These are phyloP conservation scores for Tylopilus vinaceipallidus DNA, from an alignment of 768 basidiomycete genomes.

Conservation along the genomic window DNA sequence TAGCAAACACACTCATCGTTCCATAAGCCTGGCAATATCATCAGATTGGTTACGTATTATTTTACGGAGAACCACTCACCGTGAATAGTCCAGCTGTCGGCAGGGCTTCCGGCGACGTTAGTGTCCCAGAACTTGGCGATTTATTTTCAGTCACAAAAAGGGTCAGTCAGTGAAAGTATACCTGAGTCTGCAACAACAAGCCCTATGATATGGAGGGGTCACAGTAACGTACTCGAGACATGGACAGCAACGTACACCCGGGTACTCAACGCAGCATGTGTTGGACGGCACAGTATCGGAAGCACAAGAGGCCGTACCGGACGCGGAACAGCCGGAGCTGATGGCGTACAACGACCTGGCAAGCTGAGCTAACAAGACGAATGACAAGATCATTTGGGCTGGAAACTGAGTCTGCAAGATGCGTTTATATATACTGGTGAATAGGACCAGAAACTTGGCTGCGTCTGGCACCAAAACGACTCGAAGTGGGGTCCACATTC, in stretches of 20 bases:
- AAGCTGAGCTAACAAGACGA: slow-evolving; percentile 22
- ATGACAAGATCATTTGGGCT: slow-evolving; percentile 8
- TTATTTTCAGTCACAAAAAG: background rate
- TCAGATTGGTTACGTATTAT: background rate
- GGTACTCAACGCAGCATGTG: slow-evolving; percentile 64
- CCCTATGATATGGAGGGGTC: slow-evolving; percentile 41
- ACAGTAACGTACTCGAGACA: background rate
- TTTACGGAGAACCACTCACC: slow-evolving; percentile 39
- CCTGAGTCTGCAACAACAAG: slow-evolving; percentile 56
- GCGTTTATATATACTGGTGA: slow-evolving; percentile 16
- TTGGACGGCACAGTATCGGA: slow-evolving; percentile 43
- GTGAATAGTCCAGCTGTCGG: slow-evolving; percentile 72
- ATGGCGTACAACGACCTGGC: slow-evolving; percentile 23
- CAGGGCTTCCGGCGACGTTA: slow-evolving; percentile 58
- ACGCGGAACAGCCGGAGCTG: slow-evolving; percentile 53
- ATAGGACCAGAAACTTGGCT: background rate
- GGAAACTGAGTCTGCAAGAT: background rate
- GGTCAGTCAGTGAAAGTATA: slow-evolving; percentile 12
- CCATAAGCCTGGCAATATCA: slow-evolving; percentile 51
- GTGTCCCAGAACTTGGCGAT: slow-evolving; percentile 68
- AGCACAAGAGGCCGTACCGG: slow-evolving; percentile 52
- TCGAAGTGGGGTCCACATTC: too few species aligned
- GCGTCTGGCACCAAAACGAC: too few species aligned
- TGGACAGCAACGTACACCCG: slow-evolving; percentile 46
- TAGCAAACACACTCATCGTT: slow-evolving; percentile 50